Conservation (phyloP, 1,284 basidiomycete genomes). For the Rhodotorula sp. region DNA sequence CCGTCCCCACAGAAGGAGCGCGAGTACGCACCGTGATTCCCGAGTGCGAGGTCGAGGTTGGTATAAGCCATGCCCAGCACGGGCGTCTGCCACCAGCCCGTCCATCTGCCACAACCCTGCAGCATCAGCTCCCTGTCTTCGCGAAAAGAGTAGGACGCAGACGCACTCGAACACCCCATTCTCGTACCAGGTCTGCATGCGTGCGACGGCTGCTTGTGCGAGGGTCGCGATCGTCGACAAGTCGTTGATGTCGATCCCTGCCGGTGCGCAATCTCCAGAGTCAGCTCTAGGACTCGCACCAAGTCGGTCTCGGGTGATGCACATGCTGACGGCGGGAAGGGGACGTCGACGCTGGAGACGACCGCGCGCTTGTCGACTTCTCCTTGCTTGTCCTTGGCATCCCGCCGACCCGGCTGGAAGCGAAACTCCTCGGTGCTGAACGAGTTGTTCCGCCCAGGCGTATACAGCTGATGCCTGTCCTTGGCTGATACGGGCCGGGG, state of each 20-base stretch:
- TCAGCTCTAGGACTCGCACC: too few species aligned
- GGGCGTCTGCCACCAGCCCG: conserved; percentile 35
- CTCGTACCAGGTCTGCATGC: conserved; percentile 41
- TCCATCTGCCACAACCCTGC: conserved; percentile 18
- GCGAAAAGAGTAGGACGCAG: neutral
- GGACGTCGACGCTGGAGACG: conserved; percentile 4
- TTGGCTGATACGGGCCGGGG: conserved; percentile 7
- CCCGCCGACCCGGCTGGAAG: neutral
- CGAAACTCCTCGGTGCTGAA: conserved; percentile 5
- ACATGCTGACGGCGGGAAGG: conserved; percentile 14
- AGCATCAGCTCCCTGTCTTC: neutral
- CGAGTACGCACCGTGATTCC: conserved; percentile 19
- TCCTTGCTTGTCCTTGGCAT: neutral
- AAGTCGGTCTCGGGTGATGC: neutral
- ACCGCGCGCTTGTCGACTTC: conserved; percentile 1
- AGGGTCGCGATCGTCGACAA: conserved; percentile 28
- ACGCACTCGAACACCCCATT: conserved; percentile 33
- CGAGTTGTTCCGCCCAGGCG: neutral
- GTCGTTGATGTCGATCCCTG: conserved; percentile 37
- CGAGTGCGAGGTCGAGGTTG: conserved; percentile 33
- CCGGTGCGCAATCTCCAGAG: too few species aligned
- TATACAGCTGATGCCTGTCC: conserved; percentile 26
- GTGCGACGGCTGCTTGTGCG: conserved; percentile 26
- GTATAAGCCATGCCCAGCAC: conserved; percentile 37
- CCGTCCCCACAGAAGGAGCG: neutral